phyloP scores from a whole-genome alignment of 116 monocot genomes.

The Thalassia testudinum region DNA sequence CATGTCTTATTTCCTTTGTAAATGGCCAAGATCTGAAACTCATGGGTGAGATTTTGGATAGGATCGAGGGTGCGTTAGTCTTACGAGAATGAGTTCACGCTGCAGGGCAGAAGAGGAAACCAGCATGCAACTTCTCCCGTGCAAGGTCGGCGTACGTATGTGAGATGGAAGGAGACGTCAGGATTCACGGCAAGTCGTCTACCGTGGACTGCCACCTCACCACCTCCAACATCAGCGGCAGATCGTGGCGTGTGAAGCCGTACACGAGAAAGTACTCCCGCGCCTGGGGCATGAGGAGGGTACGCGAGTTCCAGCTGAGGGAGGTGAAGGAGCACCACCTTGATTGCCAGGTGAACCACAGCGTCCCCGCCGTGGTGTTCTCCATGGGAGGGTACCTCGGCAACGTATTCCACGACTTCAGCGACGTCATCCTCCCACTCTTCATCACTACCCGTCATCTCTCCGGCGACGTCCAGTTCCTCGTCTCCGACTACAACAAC shows the following conservation, averaged over 20 bases:
- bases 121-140: too few relatives aligned
- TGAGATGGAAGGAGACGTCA: too few relatives aligned
- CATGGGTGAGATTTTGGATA: too few relatives aligned
- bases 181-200: too few relatives aligned
- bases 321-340: constrained; percentile 5
- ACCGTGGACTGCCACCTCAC: neutral
- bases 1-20: too few relatives aligned
- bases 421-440: constrained; percentile 61
- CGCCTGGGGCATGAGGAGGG: neutral
- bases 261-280: constrained; percentile 9
- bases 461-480: constrained; percentile 48
- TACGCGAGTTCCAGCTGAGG: constrained; percentile 9
- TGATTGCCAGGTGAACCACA: constrained; percentile 26
- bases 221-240: neutral
- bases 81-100: too few relatives aligned
- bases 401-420: constrained; percentile 81
- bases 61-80: too few relatives aligned
- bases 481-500: constrained; percentile 35
- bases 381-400: constrained; percentile 50
- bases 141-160: too few relatives aligned
- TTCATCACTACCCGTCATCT: constrained; percentile 37
- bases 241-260: constrained; percentile 4
- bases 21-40: too few relatives aligned
- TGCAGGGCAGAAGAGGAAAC: too few relatives aligned
- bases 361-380: constrained; percentile 40